These are phyloP conservation scores for Clohesyomyces aquaticus DNA, from an alignment of 495 filamentous ascomycete genomes.

Conservation along the genomic window DNA sequence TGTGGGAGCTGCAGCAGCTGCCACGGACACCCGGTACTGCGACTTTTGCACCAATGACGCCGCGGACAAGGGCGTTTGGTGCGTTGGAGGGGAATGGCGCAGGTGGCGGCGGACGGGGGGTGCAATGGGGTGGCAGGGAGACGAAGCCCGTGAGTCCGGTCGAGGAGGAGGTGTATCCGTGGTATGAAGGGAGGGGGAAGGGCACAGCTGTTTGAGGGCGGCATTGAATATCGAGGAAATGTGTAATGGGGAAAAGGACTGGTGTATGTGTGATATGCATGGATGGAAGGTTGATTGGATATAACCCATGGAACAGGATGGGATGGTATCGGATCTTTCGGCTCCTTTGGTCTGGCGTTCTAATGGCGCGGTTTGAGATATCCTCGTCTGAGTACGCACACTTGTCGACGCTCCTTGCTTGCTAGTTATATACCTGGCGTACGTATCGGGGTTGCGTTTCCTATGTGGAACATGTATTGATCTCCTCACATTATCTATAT, in stretches of 20 bases:
- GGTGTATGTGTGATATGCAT: too few species aligned
- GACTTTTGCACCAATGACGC: constrained; percentile 47
- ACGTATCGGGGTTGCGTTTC: background rate
- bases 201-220: too few species aligned
- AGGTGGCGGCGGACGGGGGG: too few species aligned
- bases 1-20: constrained; percentile 42
- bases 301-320: too few species aligned
- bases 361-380: background rate
- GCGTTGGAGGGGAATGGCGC: constrained; percentile 43
- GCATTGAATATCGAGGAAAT: too few species aligned
- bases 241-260: too few species aligned
- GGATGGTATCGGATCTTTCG: too few species aligned
- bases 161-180: background rate
- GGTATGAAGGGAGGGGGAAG: background rate
- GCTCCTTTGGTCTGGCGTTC: background rate
- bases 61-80: constrained; percentile 50
- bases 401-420: too few species aligned
- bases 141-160: background rate
- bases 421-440: constrained; percentile 1
- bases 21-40: constrained; percentile 46
- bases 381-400: too few species aligned
- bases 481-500: background rate
- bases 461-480: background rate
- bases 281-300: too few species aligned
- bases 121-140: too few species aligned